Conservation (phyloP, 108 stramenopile genomes). For the Epithemia pelagica region DNA sequence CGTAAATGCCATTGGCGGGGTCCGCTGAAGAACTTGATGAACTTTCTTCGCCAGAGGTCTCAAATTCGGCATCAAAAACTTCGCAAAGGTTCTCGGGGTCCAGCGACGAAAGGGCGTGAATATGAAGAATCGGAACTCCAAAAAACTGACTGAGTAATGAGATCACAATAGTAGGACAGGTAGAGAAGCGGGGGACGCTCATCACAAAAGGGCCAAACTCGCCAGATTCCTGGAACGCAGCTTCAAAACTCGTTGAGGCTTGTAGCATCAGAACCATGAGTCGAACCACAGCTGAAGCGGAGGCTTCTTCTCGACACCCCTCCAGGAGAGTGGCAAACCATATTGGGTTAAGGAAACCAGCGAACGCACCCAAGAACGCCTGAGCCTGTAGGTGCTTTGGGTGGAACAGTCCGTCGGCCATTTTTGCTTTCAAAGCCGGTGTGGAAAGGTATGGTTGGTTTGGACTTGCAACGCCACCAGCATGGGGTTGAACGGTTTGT, state of each 20-base stretch:
- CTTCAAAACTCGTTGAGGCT: constrained; percentile 63
- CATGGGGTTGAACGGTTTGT: constrained; percentile 47
- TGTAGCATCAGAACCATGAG: constrained; percentile 88
- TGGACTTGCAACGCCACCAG: constrained; percentile 60
- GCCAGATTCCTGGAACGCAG: constrained; percentile 64
- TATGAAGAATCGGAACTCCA: constrained; percentile 68
- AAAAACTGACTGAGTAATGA: constrained; percentile 77
- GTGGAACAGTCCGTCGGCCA: constrained; percentile 39
- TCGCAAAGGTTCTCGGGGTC: constrained; percentile 71
- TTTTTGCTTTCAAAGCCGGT: constrained; percentile 26
- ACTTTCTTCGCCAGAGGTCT: constrained; percentile 18
- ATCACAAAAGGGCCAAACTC: constrained; percentile 81
- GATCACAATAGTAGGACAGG: constrained; percentile 69
- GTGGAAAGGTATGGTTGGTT: constrained; percentile 58
- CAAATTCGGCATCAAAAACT: constrained; percentile 71
- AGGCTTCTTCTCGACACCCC: constrained; percentile 83
- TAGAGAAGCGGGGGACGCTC: constrained; percentile 82
- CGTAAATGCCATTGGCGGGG: constrained; percentile 76
- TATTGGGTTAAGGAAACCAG: constrained; percentile 76
- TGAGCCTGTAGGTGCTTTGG: constrained; percentile 82
- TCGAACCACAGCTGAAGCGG: constrained; percentile 71
- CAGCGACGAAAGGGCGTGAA: constrained; percentile 64
- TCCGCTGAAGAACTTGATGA: constrained; percentile 12
- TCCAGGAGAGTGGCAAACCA: constrained; percentile 88
- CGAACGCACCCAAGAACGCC: constrained; percentile 80